A percentile compares a stretch with the other conserved stretches of the same genome.
Conservation (phyloP, 2,329 filamentous ascomycete genomes). For the Paecilomyces sp. region DNA sequence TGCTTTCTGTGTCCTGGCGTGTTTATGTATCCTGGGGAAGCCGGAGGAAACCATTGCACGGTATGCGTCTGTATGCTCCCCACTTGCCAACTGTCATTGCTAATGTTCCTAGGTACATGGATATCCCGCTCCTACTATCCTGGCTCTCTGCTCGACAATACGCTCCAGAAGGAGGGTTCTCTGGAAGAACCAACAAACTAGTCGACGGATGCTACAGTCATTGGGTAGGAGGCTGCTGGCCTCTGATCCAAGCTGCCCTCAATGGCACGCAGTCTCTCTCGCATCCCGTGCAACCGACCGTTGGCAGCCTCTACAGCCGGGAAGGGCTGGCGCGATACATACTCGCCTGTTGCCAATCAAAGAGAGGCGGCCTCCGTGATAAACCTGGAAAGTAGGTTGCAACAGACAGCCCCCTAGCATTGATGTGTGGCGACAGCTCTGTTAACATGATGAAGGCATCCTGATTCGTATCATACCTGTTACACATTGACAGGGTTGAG, state of each 20-base stretch:
- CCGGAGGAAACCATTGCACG: conserved; percentile 67
- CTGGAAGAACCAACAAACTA: conserved; percentile 92
- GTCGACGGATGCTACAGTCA: conserved; percentile 98
- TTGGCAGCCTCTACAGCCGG: conserved; percentile 59
- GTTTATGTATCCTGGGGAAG: conserved; percentile 74
- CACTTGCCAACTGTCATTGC: conserved; percentile 2
- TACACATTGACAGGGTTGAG: conserved; percentile 85
- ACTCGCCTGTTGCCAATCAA: conserved; percentile 73
- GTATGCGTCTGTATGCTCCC: conserved; percentile 41
- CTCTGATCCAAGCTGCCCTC: conserved; percentile 74
- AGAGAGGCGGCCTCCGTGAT: conserved; percentile 77
- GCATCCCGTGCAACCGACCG: conserved; percentile 13
- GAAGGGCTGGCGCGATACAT: conserved; percentile 86
- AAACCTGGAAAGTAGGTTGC: conserved; percentile 77
- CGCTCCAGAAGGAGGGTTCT: conserved; percentile 84
- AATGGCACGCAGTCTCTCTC: conserved; percentile 41
- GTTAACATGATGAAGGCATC: conserved; percentile 44
- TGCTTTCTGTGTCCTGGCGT: conserved; percentile 87
- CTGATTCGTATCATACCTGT: conserved; percentile 88
- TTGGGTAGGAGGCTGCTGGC: conserved; percentile 95
- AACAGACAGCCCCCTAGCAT: not conserved
- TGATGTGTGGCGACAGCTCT: not conserved
- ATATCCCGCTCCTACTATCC: conserved; percentile 68
- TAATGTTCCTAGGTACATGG: conserved; percentile 54
- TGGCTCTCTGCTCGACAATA: conserved; percentile 91